Conservation (phyloP, 306 rosid genomes). For the Vicia villosa region DNA sequence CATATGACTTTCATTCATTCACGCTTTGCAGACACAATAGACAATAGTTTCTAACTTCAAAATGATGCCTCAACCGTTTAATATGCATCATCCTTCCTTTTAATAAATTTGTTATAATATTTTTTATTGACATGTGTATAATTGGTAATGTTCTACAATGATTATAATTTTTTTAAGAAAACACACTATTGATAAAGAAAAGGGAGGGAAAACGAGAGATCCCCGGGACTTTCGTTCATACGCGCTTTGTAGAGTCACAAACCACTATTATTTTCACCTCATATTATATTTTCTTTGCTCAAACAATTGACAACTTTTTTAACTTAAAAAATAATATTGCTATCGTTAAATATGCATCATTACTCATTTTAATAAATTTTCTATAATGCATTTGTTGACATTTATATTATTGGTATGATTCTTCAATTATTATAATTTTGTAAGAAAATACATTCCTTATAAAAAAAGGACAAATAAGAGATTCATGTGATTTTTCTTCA, state of each 20-base stretch:
- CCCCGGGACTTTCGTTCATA: too few species aligned
- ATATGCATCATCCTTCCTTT: neutral
- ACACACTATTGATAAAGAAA: neutral
- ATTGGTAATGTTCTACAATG: neutral
- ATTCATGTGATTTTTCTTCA: too few species aligned
- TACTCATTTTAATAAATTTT: neutral
- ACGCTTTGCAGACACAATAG: too few species aligned
- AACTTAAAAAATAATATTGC: neutral
- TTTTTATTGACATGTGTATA: neutral
- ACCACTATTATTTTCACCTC: too few species aligned
- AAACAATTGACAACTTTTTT: too few species aligned
- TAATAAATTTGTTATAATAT: neutral
- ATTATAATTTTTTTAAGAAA: neutral
- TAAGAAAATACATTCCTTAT: neutral
- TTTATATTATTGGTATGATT: neutral
- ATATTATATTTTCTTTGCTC: too few species aligned
- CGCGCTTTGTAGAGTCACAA: too few species aligned
- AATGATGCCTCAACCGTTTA: neutral
- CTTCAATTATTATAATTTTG: neutral
- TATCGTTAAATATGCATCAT: neutral
- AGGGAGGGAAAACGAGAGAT: neutral
- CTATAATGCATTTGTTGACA: neutral
- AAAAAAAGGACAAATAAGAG: neutral
- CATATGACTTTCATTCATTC: too few species aligned
- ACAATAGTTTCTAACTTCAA: too few species aligned